phyloP scores from a whole-genome alignment of 2,329 filamentous ascomycete genomes.

The Aspergillus amoenus region DNA sequence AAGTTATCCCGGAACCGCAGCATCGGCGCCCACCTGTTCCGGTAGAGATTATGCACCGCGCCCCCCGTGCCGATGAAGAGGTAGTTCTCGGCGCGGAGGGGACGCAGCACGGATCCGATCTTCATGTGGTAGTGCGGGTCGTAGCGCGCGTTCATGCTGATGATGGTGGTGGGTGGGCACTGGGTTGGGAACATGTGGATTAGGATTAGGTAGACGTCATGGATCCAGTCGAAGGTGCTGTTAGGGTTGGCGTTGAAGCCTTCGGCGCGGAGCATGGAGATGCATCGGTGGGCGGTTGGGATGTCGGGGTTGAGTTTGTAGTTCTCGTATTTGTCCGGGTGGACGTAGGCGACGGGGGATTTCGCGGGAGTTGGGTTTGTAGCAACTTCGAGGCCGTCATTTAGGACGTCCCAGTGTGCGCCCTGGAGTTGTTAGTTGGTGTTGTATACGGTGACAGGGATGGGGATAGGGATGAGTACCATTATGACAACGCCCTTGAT shows the following conservation, averaged over 20 bases:
- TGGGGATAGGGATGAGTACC: constrained; percentile 39
- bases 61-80: constrained; percentile 63
- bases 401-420: constrained; percentile 64
- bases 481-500: constrained; percentile 67
- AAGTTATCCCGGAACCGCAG: constrained; percentile 63
- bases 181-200: constrained; percentile 66
- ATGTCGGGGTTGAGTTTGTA: constrained; percentile 64
- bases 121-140: constrained; percentile 58
- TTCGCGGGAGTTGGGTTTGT: constrained; percentile 62
- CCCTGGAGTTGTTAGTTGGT: constrained; percentile 26
- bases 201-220: constrained; percentile 68
- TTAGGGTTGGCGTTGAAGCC: constrained; percentile 58
- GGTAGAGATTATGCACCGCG: constrained; percentile 69
- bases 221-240: constrained; percentile 66
- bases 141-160: constrained; percentile 50
- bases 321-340: constrained; percentile 63
- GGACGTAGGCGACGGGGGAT: constrained; percentile 65
- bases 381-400: constrained; percentile 59
- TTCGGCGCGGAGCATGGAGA: constrained; percentile 49
- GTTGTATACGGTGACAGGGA: no score
- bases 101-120: constrained; percentile 58
- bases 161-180: constrained; percentile 66
- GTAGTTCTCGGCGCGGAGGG: constrained; percentile 55
- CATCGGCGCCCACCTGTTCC: constrained; percentile 67
- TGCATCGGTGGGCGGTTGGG: constrained; percentile 49